phyloP scores from a whole-genome alignment of 129 eudicot species.

The Scalesia atractyloides region DNA sequence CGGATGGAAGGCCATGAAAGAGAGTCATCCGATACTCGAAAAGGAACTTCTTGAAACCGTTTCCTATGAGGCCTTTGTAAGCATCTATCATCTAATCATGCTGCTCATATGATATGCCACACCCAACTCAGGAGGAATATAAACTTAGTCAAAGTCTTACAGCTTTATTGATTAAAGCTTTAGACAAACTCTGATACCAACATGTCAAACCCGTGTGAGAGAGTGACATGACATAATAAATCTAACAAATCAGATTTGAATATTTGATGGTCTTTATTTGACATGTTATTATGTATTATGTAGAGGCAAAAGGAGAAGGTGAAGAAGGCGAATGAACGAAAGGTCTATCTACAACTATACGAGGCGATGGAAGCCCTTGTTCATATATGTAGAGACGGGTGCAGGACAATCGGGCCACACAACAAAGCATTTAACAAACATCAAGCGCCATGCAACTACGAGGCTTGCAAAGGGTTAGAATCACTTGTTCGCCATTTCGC shows the following conservation, averaged over 20 bases:
- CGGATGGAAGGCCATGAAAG: slow-evolving; percentile 87
- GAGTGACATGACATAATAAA: not conserved
- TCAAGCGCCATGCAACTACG: slow-evolving; percentile 63
- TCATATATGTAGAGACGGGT: slow-evolving; percentile 88
- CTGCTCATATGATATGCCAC: too few relatives aligned
- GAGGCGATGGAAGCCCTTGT: slow-evolving; percentile 99
- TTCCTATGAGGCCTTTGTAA: slow-evolving; percentile 57
- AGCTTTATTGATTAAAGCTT: too few relatives aligned
- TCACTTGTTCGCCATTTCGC: slow-evolving; percentile 83
- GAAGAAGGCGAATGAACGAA: slow-evolving; percentile 62
- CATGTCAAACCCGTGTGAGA: too few relatives aligned
- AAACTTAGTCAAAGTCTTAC: too few relatives aligned
- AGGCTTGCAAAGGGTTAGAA: slow-evolving; percentile 88
- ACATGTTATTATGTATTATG: slow-evolving; percentile 19
- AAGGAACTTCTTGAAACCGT: slow-evolving; percentile 49
- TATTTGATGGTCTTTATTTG: not conserved
- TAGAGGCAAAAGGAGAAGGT: slow-evolving; percentile 58
- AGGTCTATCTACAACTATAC: slow-evolving; percentile 57
- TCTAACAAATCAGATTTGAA: too few relatives aligned
- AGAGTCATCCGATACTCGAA: slow-evolving; percentile 83
- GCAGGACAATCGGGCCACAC: slow-evolving; percentile 81
- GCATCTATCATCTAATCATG: slow-evolving; percentile 11
- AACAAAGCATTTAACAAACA: slow-evolving; percentile 54
- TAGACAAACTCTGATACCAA: too few relatives aligned
- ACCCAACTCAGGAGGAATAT: too few relatives aligned